Percentiles rank a stretch among this genome's conserved stretches.
Evolutionary conservation across 345 rosid species (phyloP).

Genomic region (Hirschfeldia incana): DNA sequence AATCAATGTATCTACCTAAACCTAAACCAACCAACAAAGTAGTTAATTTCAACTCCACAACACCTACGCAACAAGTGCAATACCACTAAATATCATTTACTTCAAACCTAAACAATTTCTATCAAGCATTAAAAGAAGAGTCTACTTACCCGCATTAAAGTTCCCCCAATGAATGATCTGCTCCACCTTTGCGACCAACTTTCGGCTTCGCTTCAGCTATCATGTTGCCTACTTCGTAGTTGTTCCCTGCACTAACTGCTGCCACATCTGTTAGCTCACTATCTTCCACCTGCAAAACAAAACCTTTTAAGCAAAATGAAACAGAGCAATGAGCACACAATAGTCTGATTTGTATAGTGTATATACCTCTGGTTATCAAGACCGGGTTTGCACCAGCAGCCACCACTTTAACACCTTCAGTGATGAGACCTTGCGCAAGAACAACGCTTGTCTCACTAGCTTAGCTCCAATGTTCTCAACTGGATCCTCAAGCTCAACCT

Average conservation of each 20-base stretch:
- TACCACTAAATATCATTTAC: too few species aligned
- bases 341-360: not conserved
- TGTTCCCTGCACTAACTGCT: constrained; percentile 96
- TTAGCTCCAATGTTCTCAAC: constrained; percentile 98
- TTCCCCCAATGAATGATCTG: too few species aligned
- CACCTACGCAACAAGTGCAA: too few species aligned
- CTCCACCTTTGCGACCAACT: constrained; percentile 70
- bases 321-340: not conserved
- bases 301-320: not conserved
- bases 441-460: constrained; percentile 94
- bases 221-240: constrained; percentile 88
- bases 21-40: too few species aligned
- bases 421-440: constrained; percentile 94
- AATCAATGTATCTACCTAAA: too few species aligned
- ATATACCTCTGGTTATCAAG: constrained; percentile 74
- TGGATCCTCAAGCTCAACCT: constrained; percentile 98
- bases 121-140: too few species aligned
- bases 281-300: constrained; percentile 68
- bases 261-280: constrained; percentile 97
- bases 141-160: too few species aligned
- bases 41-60: too few species aligned
- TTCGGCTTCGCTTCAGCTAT: constrained; percentile 92
- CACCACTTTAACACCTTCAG: constrained; percentile 97
- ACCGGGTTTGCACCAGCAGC: constrained; percentile 98
- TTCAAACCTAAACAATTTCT: too few species aligned